These are phyloP conservation scores for Ramaria rubella DNA, from an alignment of 768 basidiomycete genomes.

Conservation along the genomic window DNA sequence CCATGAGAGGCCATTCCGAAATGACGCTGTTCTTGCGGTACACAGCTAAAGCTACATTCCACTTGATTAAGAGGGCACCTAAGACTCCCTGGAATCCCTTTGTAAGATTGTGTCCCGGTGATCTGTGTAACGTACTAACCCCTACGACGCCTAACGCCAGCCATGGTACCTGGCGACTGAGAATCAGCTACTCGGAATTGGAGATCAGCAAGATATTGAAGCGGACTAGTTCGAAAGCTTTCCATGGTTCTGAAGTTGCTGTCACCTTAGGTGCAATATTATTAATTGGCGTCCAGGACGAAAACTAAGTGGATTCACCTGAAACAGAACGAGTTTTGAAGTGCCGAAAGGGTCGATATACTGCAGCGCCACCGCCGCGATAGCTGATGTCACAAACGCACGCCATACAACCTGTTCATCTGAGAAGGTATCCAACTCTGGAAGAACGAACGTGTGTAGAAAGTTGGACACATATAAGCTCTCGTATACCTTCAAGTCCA, in stretches of 20 bases:
- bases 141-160: slow-evolving; percentile 55
- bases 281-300: background rate
- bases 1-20: slow-evolving; percentile 55
- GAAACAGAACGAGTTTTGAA: slow-evolving; percentile 75
- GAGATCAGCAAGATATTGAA: background rate
- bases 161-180: slow-evolving; percentile 57
- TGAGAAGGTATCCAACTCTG: slow-evolving; percentile 58
- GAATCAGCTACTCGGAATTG: background rate
- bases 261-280: slow-evolving; percentile 39
- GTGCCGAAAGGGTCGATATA: slow-evolving; percentile 83
- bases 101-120: too few species aligned
- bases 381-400: slow-evolving; percentile 84
- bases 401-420: slow-evolving; percentile 77
- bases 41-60: slow-evolving; percentile 59
- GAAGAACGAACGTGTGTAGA: slow-evolving; percentile 13
- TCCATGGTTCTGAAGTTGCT: slow-evolving; percentile 54
- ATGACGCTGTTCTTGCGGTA: slow-evolving; percentile 52
- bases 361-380: slow-evolving; percentile 80
- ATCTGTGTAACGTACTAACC: slow-evolving; percentile 28
- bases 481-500: slow-evolving; percentile 59
- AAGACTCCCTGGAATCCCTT: slow-evolving; percentile 48
- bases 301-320: slow-evolving; percentile 34
- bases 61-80: slow-evolving; percentile 56
- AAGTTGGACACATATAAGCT: background rate
- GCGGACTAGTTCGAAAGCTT: slow-evolving; percentile 63